Evolutionary conservation across 1,284 basidiomycete genomes (phyloP), one percentile per base, ranked within the genome.

Genomic region (Vanrija humicola): DNA sequence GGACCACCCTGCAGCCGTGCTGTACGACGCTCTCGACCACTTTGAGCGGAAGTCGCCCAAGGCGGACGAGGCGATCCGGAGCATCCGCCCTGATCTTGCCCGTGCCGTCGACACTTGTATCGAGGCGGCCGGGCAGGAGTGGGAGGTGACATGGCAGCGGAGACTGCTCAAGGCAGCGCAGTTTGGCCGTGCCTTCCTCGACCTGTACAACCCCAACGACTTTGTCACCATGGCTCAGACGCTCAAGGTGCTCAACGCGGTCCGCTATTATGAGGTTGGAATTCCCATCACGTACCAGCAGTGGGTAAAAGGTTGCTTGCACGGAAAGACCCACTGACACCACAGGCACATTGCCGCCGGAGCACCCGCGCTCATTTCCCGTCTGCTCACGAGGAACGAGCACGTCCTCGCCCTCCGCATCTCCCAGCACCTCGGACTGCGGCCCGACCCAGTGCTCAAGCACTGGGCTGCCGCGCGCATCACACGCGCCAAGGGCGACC

Each of bases 401-500:
- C 94, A 98, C 71, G 83, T 97, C 1, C 84, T 97, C 29, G 91
- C 93, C 2, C 83, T 98, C 6, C 86, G 91, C n/a, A 87, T 98
- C 59, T 93, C 93, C 1, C 82, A 84, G 9, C 90, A 86, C 75
- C 82, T 98, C 15, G 82, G 83, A 6, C 80, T 97, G 21, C 87
- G 89, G 26, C 88, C 91, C 0, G 89, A 94, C 60, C 81, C 85
- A 0, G 92, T 98, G 0, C 80, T 98, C 44, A 90, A 88, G 65
- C 95, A 98, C 71, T 98, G 96, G 96, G 94, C 96, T 0, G 86
- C 86, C 57, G 88, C 90, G 6, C 95, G 96, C 75, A 94, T 98
- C 55, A 75, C 85, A 25, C 83, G 84, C 7, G 85, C 89, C 8
- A 83, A 84, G 62, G 81, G 81, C 4, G 80, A 83, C 50, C 72